Base-by-base conservation (phyloP, 352 stramenopile species). In the Pythium myriotylum region DNA sequence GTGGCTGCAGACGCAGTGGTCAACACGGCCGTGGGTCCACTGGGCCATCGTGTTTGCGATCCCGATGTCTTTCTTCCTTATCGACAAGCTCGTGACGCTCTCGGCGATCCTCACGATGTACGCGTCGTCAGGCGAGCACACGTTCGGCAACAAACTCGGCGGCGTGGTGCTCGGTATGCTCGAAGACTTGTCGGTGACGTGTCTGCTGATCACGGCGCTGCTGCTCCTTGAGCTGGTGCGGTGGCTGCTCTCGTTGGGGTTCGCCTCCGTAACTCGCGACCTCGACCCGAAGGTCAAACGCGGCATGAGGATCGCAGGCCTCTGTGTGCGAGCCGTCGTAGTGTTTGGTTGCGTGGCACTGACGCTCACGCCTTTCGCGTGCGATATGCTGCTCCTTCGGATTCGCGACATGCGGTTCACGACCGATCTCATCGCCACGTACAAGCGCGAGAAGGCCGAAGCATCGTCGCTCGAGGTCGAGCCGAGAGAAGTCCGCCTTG, bases 351-450 rank as follows among this genome's bases (percentile, higher is more conserved):
- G 71, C 4, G 42, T 74, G 10, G 73, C 62, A n/a, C 62, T 72
- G 20, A 7, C 59, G 0, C 59, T 72, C 10, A 47, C 42, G 13
- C 61, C 72, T 3, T 73, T 80, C 33, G 59, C 65, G 1, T 66
- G 65, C 0, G 76, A 88, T 52, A 46, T 73, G 24, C 48, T 88
- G 54, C 56, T 86, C 17, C 48, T 88, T 35, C 68, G 67, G 1
- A 59, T 70, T 0, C 72, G 74, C 0, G 46, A 70, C 9, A 74
- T 86, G 67, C 76, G 74, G 17, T 88, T 88, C 57, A 86, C 78
- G 29, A 78, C 79, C 20, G 78, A 84, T 19, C 66, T 82, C 16
- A 65, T 84, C 13, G 53, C 53, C 0, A 76, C 72, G 56, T 78
- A 76, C 26, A 65, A 73, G 13, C 65, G 72, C 33, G 76, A 76